Conservation (phyloP, 495 filamentous ascomycete species). For the Evansstolkia leycettana region DNA sequence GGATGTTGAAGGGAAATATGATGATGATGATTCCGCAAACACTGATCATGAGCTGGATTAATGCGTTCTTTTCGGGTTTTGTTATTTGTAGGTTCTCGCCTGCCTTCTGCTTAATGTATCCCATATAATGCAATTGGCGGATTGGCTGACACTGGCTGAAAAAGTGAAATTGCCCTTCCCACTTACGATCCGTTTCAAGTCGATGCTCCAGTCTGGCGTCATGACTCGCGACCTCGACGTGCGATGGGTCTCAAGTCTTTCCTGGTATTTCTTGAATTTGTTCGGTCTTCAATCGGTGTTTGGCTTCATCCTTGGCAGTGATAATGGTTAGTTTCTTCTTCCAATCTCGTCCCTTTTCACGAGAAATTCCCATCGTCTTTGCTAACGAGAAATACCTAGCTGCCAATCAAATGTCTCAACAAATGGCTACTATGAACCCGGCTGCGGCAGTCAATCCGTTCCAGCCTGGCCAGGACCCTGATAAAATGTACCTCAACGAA, state of each 20-base stretch:
- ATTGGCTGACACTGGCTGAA: slow-evolving; percentile 7
- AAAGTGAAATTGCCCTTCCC: slow-evolving; percentile 97
- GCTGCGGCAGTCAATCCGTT: slow-evolving; percentile 60
- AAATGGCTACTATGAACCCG: slow-evolving; percentile 77
- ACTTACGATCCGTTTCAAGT: slow-evolving; percentile 95
- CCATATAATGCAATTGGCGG: not conserved
- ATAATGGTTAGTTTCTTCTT: slow-evolving; percentile 58
- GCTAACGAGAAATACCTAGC: slow-evolving; percentile 36
- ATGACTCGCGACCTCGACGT: slow-evolving; percentile 93
- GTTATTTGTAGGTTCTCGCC: slow-evolving; percentile 67
- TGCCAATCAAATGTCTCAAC: slow-evolving; percentile 86
- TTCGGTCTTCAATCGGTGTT: slow-evolving; percentile 97
- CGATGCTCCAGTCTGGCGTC: slow-evolving; percentile 95
- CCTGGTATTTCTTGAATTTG: slow-evolving; percentile 96
- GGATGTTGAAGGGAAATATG: slow-evolving; percentile 99
- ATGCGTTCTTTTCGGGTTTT: slow-evolving; percentile 95
- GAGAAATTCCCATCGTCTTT: not conserved
- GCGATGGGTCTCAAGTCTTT: slow-evolving; percentile 93
- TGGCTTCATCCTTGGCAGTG: slow-evolving; percentile 88
- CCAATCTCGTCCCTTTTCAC: not conserved
- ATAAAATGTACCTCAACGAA: slow-evolving; percentile 84
- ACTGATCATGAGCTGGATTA: slow-evolving; percentile 99
- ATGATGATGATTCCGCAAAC: slow-evolving; percentile 99
- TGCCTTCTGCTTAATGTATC: not conserved
- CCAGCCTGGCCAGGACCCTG: slow-evolving; percentile 85